Percentiles rank a stretch among this genome's conserved stretches.
Conservation (phyloP, 164 flowering plant genomes). For the Aristolochia fimbriata region DNA sequence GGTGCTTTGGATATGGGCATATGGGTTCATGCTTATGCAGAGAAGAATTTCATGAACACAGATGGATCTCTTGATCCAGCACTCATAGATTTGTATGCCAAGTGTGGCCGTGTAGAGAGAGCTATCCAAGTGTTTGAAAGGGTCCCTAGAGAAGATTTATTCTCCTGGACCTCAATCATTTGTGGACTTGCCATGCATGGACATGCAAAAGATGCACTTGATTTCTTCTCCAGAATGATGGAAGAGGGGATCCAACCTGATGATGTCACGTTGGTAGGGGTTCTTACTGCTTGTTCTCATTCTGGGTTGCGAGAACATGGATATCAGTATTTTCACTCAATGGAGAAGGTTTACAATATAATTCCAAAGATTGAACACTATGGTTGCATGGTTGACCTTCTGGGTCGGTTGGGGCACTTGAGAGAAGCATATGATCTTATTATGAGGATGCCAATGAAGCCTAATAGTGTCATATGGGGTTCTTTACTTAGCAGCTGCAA, state of each 20-base stretch:
- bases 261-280: neutral
- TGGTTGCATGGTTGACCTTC: slow-evolving; percentile 2
- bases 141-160: too few relatives aligned
- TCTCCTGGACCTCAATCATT: too few relatives aligned
- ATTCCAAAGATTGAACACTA: neutral
- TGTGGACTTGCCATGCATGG: too few relatives aligned
- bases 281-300: neutral
- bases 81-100: too few relatives aligned
- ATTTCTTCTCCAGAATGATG: neutral
- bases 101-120: too few relatives aligned
- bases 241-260: neutral
- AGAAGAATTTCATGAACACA: too few relatives aligned
- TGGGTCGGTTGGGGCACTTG: neutral
- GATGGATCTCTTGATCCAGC: too few relatives aligned
- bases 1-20: too few relatives aligned
- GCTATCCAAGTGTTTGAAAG: too few relatives aligned
- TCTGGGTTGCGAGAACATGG: neutral
- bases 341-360: neutral
- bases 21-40: too few relatives aligned
- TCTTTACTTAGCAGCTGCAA: neutral
- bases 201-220: too few relatives aligned
- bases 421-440: neutral
- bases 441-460: neutral
- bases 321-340: neutral
- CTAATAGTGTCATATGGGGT: neutral